A percentile compares a stretch with the other conserved stretches of the same genome.
phyloP scores from a whole-genome alignment of 2,329 filamentous ascomycete species.

The Mariannaea sp. region DNA sequence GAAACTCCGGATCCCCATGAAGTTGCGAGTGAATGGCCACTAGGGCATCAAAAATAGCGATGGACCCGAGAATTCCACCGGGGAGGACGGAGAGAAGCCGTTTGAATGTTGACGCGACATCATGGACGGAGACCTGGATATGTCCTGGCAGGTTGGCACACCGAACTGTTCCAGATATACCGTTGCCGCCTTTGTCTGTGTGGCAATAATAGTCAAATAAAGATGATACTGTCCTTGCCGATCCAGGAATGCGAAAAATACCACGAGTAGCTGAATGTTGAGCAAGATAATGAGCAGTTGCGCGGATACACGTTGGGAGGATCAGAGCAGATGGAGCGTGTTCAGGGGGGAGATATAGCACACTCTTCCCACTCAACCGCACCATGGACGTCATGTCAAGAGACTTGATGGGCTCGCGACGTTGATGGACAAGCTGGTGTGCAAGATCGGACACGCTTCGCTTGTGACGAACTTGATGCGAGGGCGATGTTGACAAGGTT shows the following conservation, averaged over 20 bases:
- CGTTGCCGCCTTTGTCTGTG: constrained; percentile 51
- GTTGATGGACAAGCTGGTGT: constrained; percentile 49
- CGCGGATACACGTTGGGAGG: constrained; percentile 69
- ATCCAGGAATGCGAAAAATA: constrained; percentile 67
- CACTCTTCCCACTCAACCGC: constrained; percentile 65
- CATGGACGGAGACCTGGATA: constrained; percentile 63
- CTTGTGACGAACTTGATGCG: constrained; percentile 44
- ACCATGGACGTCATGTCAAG: constrained; percentile 63
- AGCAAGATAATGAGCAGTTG: constrained; percentile 66
- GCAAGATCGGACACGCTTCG: constrained; percentile 63
- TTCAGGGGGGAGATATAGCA: constrained; percentile 63
- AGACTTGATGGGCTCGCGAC: constrained; percentile 53
- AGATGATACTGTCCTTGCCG: constrained; percentile 57
- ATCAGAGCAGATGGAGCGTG: constrained; percentile 61
- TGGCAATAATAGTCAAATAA: constrained; percentile 68
- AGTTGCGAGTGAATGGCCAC: constrained; percentile 64
- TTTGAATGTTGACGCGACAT: constrained; percentile 71
- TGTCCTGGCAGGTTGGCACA: constrained; percentile 64
- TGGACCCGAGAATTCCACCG: constrained; percentile 68
- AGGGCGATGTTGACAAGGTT: constrained; percentile 8
- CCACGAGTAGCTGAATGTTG: constrained; percentile 61
- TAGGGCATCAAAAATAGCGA: constrained; percentile 65
- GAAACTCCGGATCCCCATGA: constrained; percentile 55
- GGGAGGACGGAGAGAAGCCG: constrained; percentile 65
- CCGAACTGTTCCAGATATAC: constrained; percentile 62